phyloP scores from a whole-genome alignment of 345 rosid genomes.

The Boechera divaricarpa region DNA sequence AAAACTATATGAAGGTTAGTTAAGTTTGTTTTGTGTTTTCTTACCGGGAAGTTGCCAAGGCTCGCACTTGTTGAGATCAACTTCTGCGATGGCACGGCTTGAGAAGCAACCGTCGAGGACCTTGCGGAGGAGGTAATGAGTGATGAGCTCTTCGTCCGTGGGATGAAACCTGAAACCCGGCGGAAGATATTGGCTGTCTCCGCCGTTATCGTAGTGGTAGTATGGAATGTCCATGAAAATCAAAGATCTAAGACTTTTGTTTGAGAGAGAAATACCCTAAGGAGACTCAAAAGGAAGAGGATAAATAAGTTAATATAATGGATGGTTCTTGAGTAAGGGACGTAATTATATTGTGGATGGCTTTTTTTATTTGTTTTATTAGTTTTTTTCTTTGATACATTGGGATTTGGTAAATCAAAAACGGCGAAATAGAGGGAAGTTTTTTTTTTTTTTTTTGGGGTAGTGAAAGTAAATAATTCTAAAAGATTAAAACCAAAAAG shows the following conservation, averaged over 20 bases:
- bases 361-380: slow-evolving; percentile 16
- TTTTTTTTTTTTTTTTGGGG: not conserved
- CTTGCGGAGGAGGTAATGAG: slow-evolving; percentile 80
- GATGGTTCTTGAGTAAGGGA: slow-evolving; percentile 42
- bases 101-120: slow-evolving; percentile 79
- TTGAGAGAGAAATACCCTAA: slow-evolving; percentile 35
- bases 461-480: slow-evolving; percentile 1
- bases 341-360: slow-evolving; percentile 28
- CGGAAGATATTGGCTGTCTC: slow-evolving; percentile 61
- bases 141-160: slow-evolving; percentile 92
- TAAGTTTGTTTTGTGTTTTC: slow-evolving; percentile 9
- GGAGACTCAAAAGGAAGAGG: slow-evolving; percentile 15
- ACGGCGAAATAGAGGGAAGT: slow-evolving; percentile 42
- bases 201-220: slow-evolving; percentile 52
- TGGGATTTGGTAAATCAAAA: slow-evolving; percentile 59
- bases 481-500: not conserved
- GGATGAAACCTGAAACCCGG: slow-evolving; percentile 98
- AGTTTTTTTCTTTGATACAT: slow-evolving; percentile 20
- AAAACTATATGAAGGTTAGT: not conserved
- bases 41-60: slow-evolving; percentile 99
- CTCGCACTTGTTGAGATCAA: slow-evolving; percentile 96
- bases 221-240: slow-evolving; percentile 57
- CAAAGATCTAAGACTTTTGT: slow-evolving; percentile 6
- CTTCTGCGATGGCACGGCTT: slow-evolving; percentile 86
- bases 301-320: slow-evolving; percentile 30